These are phyloP conservation scores for Verticillium klebahnii DNA, from an alignment of 2,329 filamentous ascomycete genomes.

Conservation along the genomic window DNA sequence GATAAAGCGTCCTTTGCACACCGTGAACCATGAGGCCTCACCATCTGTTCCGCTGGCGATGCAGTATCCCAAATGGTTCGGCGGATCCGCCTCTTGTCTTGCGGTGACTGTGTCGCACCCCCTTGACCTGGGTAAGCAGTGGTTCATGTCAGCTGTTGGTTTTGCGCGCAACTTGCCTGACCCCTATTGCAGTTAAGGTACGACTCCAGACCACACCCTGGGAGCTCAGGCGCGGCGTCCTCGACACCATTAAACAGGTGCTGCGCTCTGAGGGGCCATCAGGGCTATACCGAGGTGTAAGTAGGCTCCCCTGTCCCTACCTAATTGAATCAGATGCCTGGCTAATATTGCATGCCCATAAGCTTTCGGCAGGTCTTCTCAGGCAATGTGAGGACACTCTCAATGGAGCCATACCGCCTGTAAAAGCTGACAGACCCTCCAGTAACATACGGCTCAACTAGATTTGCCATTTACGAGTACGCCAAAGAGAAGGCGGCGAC, in stretches of 20 bases:
- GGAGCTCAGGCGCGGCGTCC: background rate
- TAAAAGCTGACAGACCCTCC: background rate
- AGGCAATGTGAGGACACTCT: background rate
- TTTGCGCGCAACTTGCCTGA: background rate
- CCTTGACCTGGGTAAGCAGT: background rate
- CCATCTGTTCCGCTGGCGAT: background rate
- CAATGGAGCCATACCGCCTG: background rate
- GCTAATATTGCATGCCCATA: background rate
- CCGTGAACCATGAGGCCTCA: background rate
- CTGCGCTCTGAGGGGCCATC: background rate
- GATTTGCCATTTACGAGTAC: background rate
- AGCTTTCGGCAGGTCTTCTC: background rate
- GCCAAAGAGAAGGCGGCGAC: background rate
- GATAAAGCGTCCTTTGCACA: background rate
- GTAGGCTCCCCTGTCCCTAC: background rate
- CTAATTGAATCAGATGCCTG: too few species aligned
- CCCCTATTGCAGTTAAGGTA: background rate
- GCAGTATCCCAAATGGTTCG: constrained; percentile 1
- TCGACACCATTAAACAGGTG: background rate
- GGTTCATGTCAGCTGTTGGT: too few species aligned
- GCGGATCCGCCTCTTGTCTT: background rate
- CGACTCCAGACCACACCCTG: background rate
- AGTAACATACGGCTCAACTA: background rate
- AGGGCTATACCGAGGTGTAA: background rate
- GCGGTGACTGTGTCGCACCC: background rate